A percentile compares a stretch with the other conserved stretches of the same genome.
Conservation (phyloP, 106 monocot genomes). For the Dendrobium catenatum region DNA sequence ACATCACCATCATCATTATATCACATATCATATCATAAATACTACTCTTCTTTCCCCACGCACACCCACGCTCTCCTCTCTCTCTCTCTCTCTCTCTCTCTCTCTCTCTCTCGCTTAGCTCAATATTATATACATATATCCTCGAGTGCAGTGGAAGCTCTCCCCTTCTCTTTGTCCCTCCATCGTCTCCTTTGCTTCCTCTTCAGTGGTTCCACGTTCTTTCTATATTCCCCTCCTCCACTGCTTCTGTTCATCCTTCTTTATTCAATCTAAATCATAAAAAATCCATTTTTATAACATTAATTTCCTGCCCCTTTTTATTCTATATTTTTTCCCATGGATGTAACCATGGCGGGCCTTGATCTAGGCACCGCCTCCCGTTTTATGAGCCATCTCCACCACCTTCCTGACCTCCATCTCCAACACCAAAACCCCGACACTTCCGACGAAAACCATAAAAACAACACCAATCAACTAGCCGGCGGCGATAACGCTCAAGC, state of each 20-base stretch:
- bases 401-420: slow-evolving; percentile 1
- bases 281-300: not conserved
- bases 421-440: not conserved
- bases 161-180: slow-evolving; percentile 1
- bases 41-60: not conserved
- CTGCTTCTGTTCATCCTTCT: not conserved
- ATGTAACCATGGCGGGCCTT: slow-evolving; percentile 9
- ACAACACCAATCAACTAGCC: not conserved
- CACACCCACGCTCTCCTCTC: not conserved
- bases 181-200: not conserved
- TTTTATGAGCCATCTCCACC: slow-evolving; percentile 3
- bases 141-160: not conserved
- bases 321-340: not conserved
- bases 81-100: not conserved
- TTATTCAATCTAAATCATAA: not conserved
- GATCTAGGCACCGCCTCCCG: slow-evolving; percentile 13
- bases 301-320: not conserved
- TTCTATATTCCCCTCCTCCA: slow-evolving; percentile 1
- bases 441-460: not conserved
- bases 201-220: not conserved
- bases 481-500: not conserved
- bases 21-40: slow-evolving; percentile 2
- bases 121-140: not conserved
- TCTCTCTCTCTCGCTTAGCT: not conserved
- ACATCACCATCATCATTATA: slow-evolving; percentile 5